Evolutionary conservation across 2,329 filamentous ascomycete species (phyloP).

Genomic region (Myrmaecium sp.): DNA sequence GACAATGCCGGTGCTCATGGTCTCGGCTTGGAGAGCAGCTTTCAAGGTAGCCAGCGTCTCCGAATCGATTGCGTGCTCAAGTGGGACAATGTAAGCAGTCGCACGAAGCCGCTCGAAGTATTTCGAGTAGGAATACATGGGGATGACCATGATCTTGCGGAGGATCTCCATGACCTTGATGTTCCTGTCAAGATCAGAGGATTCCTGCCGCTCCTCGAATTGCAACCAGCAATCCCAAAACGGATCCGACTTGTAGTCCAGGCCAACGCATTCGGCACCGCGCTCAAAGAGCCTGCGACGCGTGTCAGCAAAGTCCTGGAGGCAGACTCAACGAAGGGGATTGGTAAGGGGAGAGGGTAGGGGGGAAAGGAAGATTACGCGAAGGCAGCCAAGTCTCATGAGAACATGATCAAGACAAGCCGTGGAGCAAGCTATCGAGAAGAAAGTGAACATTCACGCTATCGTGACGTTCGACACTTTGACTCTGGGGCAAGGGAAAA

Average conservation of each 20-base stretch:
- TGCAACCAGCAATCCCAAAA: constrained; percentile 99
- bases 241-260: constrained; percentile 85
- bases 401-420: too few species aligned
- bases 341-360: constrained; percentile 12
- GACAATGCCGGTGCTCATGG: constrained; percentile 31
- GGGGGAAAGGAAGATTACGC: constrained; percentile 9
- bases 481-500: constrained; percentile 12
- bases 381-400: too few species aligned
- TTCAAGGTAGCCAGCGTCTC: constrained; percentile 53
- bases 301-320: too few species aligned
- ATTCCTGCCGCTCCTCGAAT: constrained; percentile 81
- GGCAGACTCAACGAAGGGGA: too few species aligned
- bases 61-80: constrained; percentile 53
- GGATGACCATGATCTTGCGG: constrained; percentile 67
- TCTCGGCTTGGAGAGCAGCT: constrained; percentile 54
- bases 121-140: constrained; percentile 86
- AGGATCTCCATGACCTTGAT: constrained; percentile 67
- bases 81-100: constrained; percentile 53
- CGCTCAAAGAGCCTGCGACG: constrained; percentile 95
- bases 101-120: constrained; percentile 86
- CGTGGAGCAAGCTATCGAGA: too few species aligned
- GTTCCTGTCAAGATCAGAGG: constrained; percentile 40
- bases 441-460: too few species aligned
- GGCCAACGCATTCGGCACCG: constrained; percentile 64
- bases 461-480: too few species aligned